A percentile compares a stretch with the other conserved stretches of the same genome.
These are phyloP conservation scores for Incumbomyces lentus DNA, from an alignment of 2,329 filamentous ascomycete genomes.

Conservation along the genomic window DNA sequence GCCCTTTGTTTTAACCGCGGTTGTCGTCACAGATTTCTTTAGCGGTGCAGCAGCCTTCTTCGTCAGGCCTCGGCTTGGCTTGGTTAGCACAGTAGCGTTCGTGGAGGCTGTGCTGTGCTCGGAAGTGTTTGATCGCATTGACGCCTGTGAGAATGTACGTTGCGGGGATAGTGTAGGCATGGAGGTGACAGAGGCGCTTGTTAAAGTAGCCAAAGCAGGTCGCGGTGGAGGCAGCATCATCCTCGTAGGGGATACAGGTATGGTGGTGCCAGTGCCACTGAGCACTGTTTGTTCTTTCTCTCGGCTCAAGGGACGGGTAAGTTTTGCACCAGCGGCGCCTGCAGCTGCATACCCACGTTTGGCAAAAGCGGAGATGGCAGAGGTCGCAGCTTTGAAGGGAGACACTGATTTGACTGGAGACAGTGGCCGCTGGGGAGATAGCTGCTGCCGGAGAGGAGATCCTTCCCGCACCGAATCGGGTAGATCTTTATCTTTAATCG, in stretches of 20 bases:
- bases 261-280: neutral
- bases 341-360: constrained; percentile 15
- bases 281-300: constrained; percentile 13
- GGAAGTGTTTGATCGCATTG: constrained; percentile 13
- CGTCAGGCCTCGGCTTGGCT: constrained; percentile 11
- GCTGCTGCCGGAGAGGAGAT: constrained; percentile 34
- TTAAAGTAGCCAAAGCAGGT: constrained; percentile 7
- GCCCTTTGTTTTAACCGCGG: constrained; percentile 3
- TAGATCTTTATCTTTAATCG: constrained; percentile 35
- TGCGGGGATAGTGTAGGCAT: constrained; percentile 12
- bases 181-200: neutral
- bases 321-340: constrained; percentile 9
- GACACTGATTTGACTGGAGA: constrained; percentile 37
- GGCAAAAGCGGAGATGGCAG: constrained; percentile 18
- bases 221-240: constrained; percentile 21
- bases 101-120: constrained; percentile 15
- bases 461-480: constrained; percentile 11
- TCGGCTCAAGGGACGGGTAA: constrained; percentile 18
- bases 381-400: constrained; percentile 39
- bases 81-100: constrained; percentile 13
- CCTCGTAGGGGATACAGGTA: constrained; percentile 5
- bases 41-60: constrained; percentile 1
- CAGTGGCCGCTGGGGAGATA: constrained; percentile 38
- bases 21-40: neutral
- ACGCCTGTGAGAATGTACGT: constrained; percentile 15